Conservation (phyloP, 169 alveolate genomes). For the Plasmodium billcollinsi region DNA sequence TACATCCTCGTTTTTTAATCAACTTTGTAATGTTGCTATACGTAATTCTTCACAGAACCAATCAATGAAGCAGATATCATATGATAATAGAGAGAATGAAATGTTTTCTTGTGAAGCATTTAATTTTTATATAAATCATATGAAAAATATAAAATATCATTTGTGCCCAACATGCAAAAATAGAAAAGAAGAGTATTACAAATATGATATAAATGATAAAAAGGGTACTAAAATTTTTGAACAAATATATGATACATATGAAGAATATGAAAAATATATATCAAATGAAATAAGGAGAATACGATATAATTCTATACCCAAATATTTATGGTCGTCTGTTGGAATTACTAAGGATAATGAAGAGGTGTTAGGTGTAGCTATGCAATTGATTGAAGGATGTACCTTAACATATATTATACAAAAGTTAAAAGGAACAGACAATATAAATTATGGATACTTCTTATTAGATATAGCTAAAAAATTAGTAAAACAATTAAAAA, state of each 20-base stretch:
- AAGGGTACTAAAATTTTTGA: neutral
- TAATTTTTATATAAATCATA: conserved; percentile 14
- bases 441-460: conserved; percentile 64
- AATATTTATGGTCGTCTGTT: conserved; percentile 80
- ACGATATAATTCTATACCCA: conserved; percentile 71
- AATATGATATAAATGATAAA: conserved; percentile 30
- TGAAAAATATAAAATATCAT: conserved; percentile 26
- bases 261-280: conserved; percentile 22
- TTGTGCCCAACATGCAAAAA: conserved; percentile 35
- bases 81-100: neutral
- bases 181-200: conserved; percentile 14
- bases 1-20: neutral
- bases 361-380: conserved; percentile 80
- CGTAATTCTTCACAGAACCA: neutral
- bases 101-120: neutral
- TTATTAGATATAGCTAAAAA: conserved; percentile 79
- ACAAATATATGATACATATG: no score
- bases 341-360: conserved; percentile 71
- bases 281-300: conserved; percentile 37
- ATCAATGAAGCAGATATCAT: neutral
- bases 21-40: neutral
- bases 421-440: conserved; percentile 74
- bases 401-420: conserved; percentile 80
- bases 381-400: conserved; percentile 85
- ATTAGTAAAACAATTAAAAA: conserved; percentile 76